Base-by-base conservation (phyloP, 2,329 filamentous ascomycete species). In the Balansia obtecta region DNA sequence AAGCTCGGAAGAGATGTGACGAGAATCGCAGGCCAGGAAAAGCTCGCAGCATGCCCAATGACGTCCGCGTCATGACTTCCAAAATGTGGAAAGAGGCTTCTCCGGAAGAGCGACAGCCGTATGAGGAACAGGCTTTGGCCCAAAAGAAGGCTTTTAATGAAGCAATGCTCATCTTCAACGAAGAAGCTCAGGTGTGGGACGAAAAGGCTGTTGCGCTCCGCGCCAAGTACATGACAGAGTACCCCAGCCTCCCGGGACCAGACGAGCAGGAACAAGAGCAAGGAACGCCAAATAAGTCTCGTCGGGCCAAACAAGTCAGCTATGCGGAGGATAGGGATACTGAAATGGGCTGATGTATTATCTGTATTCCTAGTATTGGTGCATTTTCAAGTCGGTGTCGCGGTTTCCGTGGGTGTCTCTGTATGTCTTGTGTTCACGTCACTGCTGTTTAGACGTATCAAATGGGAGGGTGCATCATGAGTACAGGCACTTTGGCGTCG, bases 51-150 rank as follows among this genome's bases (percentile, higher is more conserved):
- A 74, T 79, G 42, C 82, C 84, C 7, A 94, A 88, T 59, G 88
- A 95, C 61, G 86, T 97, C 50, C 86, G 93, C 34, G 79, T 83
- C 47, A 88, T 89, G 63, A 80, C 93, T 10, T 90, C 90, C 30
- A 84, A 85, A 62, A 90, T 93, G 83, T 98, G 93, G 93, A 87
- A 85, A 58, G 85, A 86, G 46, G 82, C 86, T 0, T 68, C 75
- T 1, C 73, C 80, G 6, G 85, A 86, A 43, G 77, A 82, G 57
- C 87, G 85, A 61, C 76, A 77, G 61, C 90, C 89, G 1, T 97
- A 86, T 60, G 77, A 90, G 46, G 83, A 88, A 30, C 76, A 83
- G 63, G 86, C 86, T 4, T 75, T 82, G 50, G 75, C 75, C 48
- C 84, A 88, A 57, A 90, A 90, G 63, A 73, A 76, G 51, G 72